Evolutionary conservation across 495 filamentous ascomycete species (phyloP).

Genomic region (Aspergillus coremiiformis): DNA sequence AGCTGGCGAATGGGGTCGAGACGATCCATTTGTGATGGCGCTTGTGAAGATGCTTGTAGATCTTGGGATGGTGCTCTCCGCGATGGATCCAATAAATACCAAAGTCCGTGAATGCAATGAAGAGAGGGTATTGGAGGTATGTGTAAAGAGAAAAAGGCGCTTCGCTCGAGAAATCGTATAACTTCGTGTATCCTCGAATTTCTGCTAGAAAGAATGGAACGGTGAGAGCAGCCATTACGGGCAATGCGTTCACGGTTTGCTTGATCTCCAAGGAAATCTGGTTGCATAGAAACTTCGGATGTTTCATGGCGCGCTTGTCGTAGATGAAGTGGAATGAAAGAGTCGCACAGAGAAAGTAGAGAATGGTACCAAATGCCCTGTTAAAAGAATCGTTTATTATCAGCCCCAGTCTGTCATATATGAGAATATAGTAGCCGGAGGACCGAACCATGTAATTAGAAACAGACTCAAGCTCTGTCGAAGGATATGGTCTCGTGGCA

Average conservation of each 20-base stretch:
- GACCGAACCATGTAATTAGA: conserved; percentile 63
- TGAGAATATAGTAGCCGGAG: neutral
- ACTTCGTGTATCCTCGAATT: conserved; percentile 72
- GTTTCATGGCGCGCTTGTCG: conserved; percentile 74
- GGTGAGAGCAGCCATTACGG: conserved; percentile 73
- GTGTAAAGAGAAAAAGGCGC: conserved; percentile 68
- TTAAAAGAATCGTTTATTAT: neutral
- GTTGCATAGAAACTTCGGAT: conserved; percentile 87
- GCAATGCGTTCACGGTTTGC: conserved; percentile 63
- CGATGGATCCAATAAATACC: conserved; percentile 93
- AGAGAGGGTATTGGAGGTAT: conserved; percentile 76
- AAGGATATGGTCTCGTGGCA: conserved; percentile 60
- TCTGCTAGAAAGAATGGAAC: conserved; percentile 73
- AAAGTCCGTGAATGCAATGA: conserved; percentile 85
- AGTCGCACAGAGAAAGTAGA: conserved; percentile 71
- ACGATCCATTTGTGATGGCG: conserved; percentile 98
- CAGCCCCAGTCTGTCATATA: neutral
- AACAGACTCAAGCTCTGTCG: conserved; percentile 63
- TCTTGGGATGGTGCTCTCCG: conserved; percentile 63
- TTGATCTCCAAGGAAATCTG: conserved; percentile 77
- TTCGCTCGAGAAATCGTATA: conserved; percentile 68
- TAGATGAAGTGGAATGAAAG: conserved; percentile 82
- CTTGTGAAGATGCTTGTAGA: conserved; percentile 89
- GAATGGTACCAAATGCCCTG: conserved; percentile 48
- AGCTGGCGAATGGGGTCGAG: conserved; percentile 82